A percentile compares a stretch with the other conserved stretches of the same genome.
These are phyloP conservation scores for Lepidium sativum DNA, from an alignment of 345 rosid species.

Conservation along the genomic window DNA sequence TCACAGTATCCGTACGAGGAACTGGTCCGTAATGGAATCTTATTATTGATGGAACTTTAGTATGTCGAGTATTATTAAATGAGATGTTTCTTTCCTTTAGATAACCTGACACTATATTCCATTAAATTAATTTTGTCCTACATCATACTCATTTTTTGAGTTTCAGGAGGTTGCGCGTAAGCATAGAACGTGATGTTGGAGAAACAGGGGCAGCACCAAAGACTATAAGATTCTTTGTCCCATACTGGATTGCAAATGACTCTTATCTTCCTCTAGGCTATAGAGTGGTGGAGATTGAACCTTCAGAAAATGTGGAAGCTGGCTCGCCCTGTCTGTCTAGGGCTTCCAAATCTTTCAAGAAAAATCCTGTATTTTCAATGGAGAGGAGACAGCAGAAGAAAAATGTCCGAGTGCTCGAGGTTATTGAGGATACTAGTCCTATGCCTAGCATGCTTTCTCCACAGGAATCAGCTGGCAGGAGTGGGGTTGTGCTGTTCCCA, in stretches of 20 bases:
- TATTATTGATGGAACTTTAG: background rate
- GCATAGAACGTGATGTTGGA: slow-evolving; percentile 88
- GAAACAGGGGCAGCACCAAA: slow-evolving; percentile 80
- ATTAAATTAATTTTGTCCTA: background rate
- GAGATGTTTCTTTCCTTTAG: background rate
- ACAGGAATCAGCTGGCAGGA: slow-evolving; percentile 71
- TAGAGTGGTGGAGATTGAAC: slow-evolving; percentile 85
- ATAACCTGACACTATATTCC: background rate
- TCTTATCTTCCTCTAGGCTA: slow-evolving; percentile 70
- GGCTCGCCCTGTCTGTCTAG: slow-evolving; percentile 56
- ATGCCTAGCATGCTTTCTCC: slow-evolving; percentile 96
- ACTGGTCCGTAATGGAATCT: background rate
- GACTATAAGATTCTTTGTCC: slow-evolving; percentile 81
- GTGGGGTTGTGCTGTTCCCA: slow-evolving; percentile 56
- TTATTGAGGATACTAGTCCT: slow-evolving; percentile 80
- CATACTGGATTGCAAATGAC: slow-evolving; percentile 91
- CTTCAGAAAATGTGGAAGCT: slow-evolving; percentile 47
- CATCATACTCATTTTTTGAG: background rate
- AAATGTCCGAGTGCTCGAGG: slow-evolving; percentile 69
- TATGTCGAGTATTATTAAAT: background rate
- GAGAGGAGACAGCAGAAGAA: slow-evolving; percentile 54
- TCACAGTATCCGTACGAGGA: background rate
- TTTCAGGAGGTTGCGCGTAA: slow-evolving; percentile 87
- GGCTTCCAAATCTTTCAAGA: slow-evolving; percentile 60
- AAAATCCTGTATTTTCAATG: slow-evolving; percentile 42